phyloP scores from a whole-genome alignment of 257 asterid species.

The Nyctanthes arbortristis region DNA sequence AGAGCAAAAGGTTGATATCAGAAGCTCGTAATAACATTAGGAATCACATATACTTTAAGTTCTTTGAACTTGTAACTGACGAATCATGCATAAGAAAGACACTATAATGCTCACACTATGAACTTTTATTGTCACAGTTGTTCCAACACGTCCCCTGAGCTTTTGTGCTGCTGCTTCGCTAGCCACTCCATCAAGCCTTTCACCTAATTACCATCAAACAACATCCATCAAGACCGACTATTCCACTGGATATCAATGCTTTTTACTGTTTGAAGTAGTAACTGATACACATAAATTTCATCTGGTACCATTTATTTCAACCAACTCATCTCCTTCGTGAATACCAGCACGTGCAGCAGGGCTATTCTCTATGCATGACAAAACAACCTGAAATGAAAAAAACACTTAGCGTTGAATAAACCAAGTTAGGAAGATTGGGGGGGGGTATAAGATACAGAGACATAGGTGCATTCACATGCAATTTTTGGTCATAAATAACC shows the following conservation, averaged over 20 bases:
- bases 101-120: slow-evolving; percentile 53
- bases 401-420: neutral
- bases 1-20: neutral
- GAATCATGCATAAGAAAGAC: neutral
- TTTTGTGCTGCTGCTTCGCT: slow-evolving; percentile 93
- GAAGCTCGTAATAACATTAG: neutral
- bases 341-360: slow-evolving; percentile 99
- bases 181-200: slow-evolving; percentile 70
- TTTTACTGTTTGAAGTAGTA: neutral
- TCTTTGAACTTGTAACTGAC: neutral
- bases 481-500: no score
- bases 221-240: no score
- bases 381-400: slow-evolving; percentile 60
- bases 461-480: no score
- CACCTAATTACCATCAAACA: slow-evolving; percentile 49
- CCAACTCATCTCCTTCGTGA: slow-evolving; percentile 85
- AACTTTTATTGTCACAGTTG: slow-evolving; percentile 77
- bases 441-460: no score
- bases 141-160: slow-evolving; percentile 90
- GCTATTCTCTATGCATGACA: slow-evolving; percentile 84
- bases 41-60: neutral
- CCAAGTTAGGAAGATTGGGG: neutral
- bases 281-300: neutral
- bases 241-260: neutral
- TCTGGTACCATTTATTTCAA: slow-evolving; percentile 78